Conservation (phyloP, 2,329 filamentous ascomycete genomes). For the Aspergillus quadrilineatus region DNA sequence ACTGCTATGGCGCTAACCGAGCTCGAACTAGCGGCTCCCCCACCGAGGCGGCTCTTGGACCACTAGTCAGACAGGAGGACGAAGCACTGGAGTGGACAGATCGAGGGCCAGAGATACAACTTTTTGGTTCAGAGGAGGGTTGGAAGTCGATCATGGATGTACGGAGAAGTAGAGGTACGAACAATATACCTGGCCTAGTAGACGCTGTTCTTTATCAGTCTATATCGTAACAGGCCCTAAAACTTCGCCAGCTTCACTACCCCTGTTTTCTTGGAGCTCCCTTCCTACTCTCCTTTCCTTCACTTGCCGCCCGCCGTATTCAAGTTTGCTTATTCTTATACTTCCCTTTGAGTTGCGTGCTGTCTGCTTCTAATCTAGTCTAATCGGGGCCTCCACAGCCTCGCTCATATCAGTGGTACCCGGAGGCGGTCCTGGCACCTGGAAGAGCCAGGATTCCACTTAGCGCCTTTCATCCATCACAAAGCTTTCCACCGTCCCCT, state of each 20-base stretch:
- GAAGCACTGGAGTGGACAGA: conserved; percentile 13
- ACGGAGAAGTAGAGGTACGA: not conserved
- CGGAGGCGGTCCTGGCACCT: conserved; percentile 14
- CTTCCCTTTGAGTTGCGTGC: conserved; percentile 9
- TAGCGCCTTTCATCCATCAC: conserved; percentile 22
- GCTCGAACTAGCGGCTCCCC: conserved; percentile 22
- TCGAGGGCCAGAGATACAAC: conserved; percentile 1
- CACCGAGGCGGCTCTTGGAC: conserved; percentile 28
- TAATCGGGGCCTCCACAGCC: not conserved
- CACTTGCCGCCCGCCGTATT: not conserved
- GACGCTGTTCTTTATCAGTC: conserved; percentile 10
- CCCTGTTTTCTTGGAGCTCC: conserved; percentile 17
- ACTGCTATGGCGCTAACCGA: conserved; percentile 16
- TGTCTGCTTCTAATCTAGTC: not conserved
- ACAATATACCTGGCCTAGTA: not conserved
- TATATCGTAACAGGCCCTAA: conserved; percentile 19
- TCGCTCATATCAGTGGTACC: conserved; percentile 16
- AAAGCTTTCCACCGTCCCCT: conserved; percentile 19
- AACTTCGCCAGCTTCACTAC: conserved; percentile 24
- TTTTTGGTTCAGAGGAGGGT: conserved; percentile 3
- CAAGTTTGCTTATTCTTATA: conserved; percentile 15
- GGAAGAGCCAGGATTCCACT: conserved; percentile 20
- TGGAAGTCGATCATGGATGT: not conserved
- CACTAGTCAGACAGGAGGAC: conserved; percentile 2
- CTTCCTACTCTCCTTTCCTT: not conserved